Base-by-base conservation (phyloP, 441 rosid species). In the Isatis lusitanica region DNA sequence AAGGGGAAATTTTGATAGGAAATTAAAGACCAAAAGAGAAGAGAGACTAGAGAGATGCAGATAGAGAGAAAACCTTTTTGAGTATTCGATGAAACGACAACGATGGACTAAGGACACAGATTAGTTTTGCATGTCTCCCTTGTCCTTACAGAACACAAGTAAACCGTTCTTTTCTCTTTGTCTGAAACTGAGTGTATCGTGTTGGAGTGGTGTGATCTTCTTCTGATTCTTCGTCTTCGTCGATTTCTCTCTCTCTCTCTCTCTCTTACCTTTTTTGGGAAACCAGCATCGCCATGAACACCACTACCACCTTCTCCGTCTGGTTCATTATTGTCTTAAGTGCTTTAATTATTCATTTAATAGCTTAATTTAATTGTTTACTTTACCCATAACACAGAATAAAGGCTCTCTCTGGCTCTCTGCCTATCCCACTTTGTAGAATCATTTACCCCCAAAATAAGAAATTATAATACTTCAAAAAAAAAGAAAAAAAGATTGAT, bases 261-360 rank as follows among this genome's bases (percentile, higher is more conserved):
- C 10, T 58, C 70, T 70, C 66, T 70, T 43, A 68, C 10, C 43
- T 56, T 56, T 70, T 10, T 66, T 57, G 61, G 28, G 76, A 15
- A 73, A 71, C 57, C 48, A 71, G 55, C 76, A 76, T 76, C 57
- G 56, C 80, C 68, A 71, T 40, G 80, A 76, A 43, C 75, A 76
- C 74, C 61, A 39, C 40, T 24, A 57, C 68, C 44, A 58, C 44
- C 75, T 51, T 31, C 46, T 43, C 16, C 71, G 65, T 65, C 73
- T 71, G 68, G 50, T 71, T 76, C 48, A 76, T 64, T 63, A 63
- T 71, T 59, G 50, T 58, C 68, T 65, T 8, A 57, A 65, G 66
- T 58, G 67, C 63, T 71, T 63, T 71, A 48, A 71, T 21, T 71
- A 58, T 64, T 63, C 71, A 70, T 69, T 75, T 42, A 68, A 35